Evolutionary conservation across 139 green algal species (phyloP), one percentile per base, ranked within the genome.

Genomic region (Chlorella sp.): DNA sequence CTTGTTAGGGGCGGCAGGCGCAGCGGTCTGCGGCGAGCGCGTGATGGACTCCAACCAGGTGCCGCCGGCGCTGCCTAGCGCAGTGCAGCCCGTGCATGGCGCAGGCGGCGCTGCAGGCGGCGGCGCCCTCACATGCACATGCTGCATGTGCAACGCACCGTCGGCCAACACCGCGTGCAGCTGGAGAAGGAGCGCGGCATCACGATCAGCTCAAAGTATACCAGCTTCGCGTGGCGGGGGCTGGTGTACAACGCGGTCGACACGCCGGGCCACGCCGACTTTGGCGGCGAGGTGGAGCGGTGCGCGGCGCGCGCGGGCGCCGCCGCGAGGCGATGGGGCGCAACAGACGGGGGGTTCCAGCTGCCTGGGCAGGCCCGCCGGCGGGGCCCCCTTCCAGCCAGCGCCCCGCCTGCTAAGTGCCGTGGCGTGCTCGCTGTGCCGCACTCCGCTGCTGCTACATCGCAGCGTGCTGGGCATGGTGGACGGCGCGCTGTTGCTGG

Each of bases 191-290:
- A 98, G 81, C 71, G 93, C 2, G 71, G 93, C 42, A 98, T 98
- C 85, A 98, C 93, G 36, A 98, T 98, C 67, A 67, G 87, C 19
- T 87, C 87, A 31, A 98, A 98, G 84, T 90, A 90, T 82, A 92
- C 87, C n/a, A 89, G 68, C 27, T 84, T 90, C 68, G 43, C 79
- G 33, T 89, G 79, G 40, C 63, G 81, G n/a, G 86, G 86, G 1
- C 75, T 86, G 74, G 79, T 82, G 5, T 78, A 97, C 27, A 98
- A 97, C 61, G 86, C 88, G 11, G 88, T 98, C n/a, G 94, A 98
- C 82, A 97, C 94, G 8, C 94, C 93, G 0, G 91, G 94, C 5
- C 94, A 98, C 76, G 94, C 93, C 1, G 94, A 98, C 81, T 98
- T 98, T 83, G 93, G 93, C 4, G 93, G 93, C 0, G 93, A 97